Conservation (phyloP, 2,329 filamentous ascomycete species). For the Venturia oleaginea region DNA sequence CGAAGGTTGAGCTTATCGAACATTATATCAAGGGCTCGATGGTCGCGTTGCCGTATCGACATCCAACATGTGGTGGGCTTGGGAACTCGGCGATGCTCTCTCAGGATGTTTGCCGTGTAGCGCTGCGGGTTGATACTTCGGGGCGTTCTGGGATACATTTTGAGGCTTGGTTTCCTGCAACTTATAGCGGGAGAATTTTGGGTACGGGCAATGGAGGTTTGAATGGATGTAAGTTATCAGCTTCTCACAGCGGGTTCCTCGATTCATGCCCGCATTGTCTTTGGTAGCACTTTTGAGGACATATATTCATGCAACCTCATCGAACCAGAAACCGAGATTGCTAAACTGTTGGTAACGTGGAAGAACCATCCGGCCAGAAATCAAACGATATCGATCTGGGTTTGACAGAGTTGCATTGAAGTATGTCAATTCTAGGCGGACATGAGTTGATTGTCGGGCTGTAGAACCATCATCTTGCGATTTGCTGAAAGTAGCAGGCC, state of each 20-base stretch:
- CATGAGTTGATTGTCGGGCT: too few relatives aligned
- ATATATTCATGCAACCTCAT: too few relatives aligned
- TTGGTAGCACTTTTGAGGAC: too few relatives aligned
- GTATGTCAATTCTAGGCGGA: too few relatives aligned
- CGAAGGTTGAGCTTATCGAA: conserved; percentile 8
- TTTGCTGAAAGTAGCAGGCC: not conserved
- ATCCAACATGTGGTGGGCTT: conserved; percentile 11
- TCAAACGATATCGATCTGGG: too few relatives aligned
- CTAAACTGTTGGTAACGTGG: too few relatives aligned
- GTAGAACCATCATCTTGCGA: not conserved
- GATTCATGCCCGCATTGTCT: too few relatives aligned
- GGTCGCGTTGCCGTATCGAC: conserved; percentile 3
- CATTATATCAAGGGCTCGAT: not conserved
- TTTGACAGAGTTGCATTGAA: too few relatives aligned
- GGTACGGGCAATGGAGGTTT: conserved; percentile 35
- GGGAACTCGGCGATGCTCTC: not conserved
- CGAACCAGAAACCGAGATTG: too few relatives aligned
- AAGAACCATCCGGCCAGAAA: too few relatives aligned
- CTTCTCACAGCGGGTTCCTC: too few relatives aligned
- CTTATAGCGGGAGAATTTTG: conserved; percentile 33
- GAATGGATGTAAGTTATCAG: conserved; percentile 24
- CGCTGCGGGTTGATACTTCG: conserved; percentile 32
- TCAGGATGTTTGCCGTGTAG: conserved; percentile 30
- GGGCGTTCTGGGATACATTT: conserved; percentile 33
- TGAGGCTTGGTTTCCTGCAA: conserved; percentile 37